A percentile compares a stretch with the other conserved stretches of the same genome.
phyloP scores from a whole-genome alignment of 1,284 basidiomycete species.

The Fomes fomentarius region DNA sequence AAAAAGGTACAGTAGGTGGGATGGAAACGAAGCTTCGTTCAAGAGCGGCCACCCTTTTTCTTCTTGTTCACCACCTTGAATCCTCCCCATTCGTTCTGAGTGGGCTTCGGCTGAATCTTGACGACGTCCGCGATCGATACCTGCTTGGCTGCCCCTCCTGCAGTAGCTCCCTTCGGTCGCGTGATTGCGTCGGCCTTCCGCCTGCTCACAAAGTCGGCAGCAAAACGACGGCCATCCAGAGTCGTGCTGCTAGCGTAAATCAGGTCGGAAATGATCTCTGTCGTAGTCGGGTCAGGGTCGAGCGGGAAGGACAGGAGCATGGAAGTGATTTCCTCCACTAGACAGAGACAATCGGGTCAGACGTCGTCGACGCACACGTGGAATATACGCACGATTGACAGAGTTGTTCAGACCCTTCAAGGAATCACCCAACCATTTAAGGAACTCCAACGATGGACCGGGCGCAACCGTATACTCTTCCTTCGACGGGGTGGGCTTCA shows the following conservation, averaged over 20 bases:
- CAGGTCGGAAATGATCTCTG: conserved; percentile 89
- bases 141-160: conserved; percentile 50
- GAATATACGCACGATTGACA: conserved; percentile 69
- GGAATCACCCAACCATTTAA: conserved; percentile 90
- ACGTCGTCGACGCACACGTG: no score
- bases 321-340: conserved; percentile 91
- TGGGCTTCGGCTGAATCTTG: conserved; percentile 82
- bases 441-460: conserved; percentile 83
- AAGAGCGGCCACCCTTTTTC: conserved; percentile 74
- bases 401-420: conserved; percentile 84
- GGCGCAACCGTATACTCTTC: conserved; percentile 62
- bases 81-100: conserved; percentile 75
- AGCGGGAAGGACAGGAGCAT: conserved; percentile 92
- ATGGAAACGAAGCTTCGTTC: conserved; percentile 6
- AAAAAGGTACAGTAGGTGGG: no score
- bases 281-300: conserved; percentile 80
- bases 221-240: conserved; percentile 93
- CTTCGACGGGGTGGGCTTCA: conserved; percentile 46
- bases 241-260: conserved; percentile 95
- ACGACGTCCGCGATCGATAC: conserved; percentile 87
- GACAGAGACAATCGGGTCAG: no score
- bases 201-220: conserved; percentile 85
- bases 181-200: conserved; percentile 78
- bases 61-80: conserved; percentile 95
- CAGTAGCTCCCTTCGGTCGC: conserved; percentile 46